Evolutionary conservation across 345 rosid genomes (phyloP).

Genomic region (Acer yangbiense): DNA sequence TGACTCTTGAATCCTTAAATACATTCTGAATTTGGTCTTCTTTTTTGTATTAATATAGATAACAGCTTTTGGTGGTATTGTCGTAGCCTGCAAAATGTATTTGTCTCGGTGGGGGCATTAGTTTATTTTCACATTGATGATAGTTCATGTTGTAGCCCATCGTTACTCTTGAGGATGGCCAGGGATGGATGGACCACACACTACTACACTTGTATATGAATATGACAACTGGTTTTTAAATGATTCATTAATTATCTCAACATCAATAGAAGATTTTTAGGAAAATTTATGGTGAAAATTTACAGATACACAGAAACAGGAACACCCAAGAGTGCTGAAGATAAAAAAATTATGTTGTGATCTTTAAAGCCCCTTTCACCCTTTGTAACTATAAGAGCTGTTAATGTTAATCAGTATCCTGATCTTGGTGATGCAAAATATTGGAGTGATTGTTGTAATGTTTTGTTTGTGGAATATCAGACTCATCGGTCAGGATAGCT

Average conservation of each 20-base stretch:
- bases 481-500: background rate
- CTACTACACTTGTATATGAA: background rate
- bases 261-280: constrained; percentile 7
- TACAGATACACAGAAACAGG: background rate
- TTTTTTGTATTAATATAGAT: constrained; percentile 11
- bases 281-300: background rate
- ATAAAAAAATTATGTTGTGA: background rate
- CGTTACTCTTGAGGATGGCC: constrained; percentile 9
- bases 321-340: background rate
- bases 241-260: background rate
- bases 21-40: background rate
- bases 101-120: constrained; percentile 11
- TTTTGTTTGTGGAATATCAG: background rate
- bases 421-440: background rate
- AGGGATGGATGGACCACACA: constrained; percentile 25
- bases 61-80: background rate
- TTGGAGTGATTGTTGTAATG: background rate
- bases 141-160: background rate
- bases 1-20: constrained; percentile 13
- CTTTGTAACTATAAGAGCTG: background rate
- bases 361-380: background rate
- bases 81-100: constrained; percentile 12
- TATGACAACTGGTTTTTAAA: background rate
- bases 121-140: constrained; percentile 9
- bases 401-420: background rate